These are phyloP conservation scores for Malbranchea zuffiana DNA, from an alignment of 2,329 filamentous ascomycete genomes.

Conservation along the genomic window DNA sequence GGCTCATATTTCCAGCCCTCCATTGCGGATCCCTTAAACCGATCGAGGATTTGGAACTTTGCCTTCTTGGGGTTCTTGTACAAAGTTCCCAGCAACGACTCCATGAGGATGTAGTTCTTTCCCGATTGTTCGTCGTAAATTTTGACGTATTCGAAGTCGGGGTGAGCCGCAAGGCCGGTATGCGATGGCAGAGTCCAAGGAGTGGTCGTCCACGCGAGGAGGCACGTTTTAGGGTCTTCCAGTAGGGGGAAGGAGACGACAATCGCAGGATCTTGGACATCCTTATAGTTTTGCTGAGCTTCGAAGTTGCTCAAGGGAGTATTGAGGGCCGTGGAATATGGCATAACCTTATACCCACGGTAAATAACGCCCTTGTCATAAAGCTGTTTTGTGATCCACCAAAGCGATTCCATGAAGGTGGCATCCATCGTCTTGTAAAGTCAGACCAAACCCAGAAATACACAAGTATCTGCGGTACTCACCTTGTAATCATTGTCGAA, in stretches of 20 bases:
- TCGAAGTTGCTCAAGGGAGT: slow-evolving; percentile 91
- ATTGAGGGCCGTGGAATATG: slow-evolving; percentile 81
- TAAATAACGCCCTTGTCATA: slow-evolving; percentile 86
- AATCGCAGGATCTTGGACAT: slow-evolving; percentile 80
- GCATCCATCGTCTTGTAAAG: slow-evolving; percentile 68
- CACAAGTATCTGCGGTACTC: slow-evolving; percentile 9
- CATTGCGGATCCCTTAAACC: slow-evolving; percentile 73
- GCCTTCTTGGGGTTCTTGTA: slow-evolving; percentile 96
- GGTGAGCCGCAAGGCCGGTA: slow-evolving; percentile 63
- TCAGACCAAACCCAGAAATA: slow-evolving; percentile 7
- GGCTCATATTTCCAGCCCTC: slow-evolving; percentile 81
- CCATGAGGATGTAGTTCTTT: slow-evolving; percentile 75
- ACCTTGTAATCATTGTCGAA: slow-evolving; percentile 97
- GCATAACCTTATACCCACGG: slow-evolving; percentile 84
- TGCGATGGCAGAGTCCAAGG: slow-evolving; percentile 80
- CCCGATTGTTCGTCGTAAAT: slow-evolving; percentile 71
- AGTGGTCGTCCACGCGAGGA: slow-evolving; percentile 84
- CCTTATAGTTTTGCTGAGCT: slow-evolving; percentile 88
- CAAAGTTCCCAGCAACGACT: slow-evolving; percentile 66
- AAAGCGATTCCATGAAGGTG: slow-evolving; percentile 90
- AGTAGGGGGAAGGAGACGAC: slow-evolving; percentile 79
- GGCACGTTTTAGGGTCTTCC: slow-evolving; percentile 60
- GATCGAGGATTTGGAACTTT: slow-evolving; percentile 73
- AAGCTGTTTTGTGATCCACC: slow-evolving; percentile 94
- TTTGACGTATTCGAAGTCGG: slow-evolving; percentile 78